Base-by-base conservation (phyloP, 306 rosid genomes). In the Vigna radiata region DNA sequence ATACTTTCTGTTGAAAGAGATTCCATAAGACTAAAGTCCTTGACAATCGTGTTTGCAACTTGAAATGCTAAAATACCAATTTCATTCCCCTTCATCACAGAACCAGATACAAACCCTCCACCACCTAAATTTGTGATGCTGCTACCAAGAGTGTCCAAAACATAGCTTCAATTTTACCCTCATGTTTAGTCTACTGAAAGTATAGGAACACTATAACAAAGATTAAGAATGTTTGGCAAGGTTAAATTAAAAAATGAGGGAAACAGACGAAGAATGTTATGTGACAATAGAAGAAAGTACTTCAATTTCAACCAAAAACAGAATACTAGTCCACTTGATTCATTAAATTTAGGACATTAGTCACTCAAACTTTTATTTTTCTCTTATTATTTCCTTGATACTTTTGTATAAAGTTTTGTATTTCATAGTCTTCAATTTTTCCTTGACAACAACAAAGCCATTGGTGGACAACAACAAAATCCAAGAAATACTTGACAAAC, bases 111-210 rank as follows among this genome's bases (percentile, higher is more conserved):
- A 67, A 92, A 92, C 19, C 97, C 97, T 52, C 86, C 66, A 4
- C 91, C 86, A 33, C 88, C 86, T 50, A 92, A 83, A 86, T 89
- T 92, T 2, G 92, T 74, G 96, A 92, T 90, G 84, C 97, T 92
- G 85, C 97, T 92, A 55, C 97, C 97, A 82, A 92, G 96, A 25
- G 97, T 90, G 85, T 92, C 97, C 88, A 92, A 71, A 54, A 92
- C 97, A 44, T n/a, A 39, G 48, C 59, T 58, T 70, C 73, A 63
- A 29, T 37, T 70, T 69, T 69, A 74, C 49, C 76, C 61, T 39
- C 6, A 7, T 48, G 46, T 18, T 33, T 29, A 48, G 49, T 60
- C 37, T 21, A 77, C 59, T 49, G 49, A 72, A 64, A 52, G 36
- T 65, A 72, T 23, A 39, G 55, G 74, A 58, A 54, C 56, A 70